Percentiles rank a stretch among this genome's conserved stretches.
Evolutionary conservation across 1,284 basidiomycete species (phyloP).

Genomic region (Ceratobasidium sp.): DNA sequence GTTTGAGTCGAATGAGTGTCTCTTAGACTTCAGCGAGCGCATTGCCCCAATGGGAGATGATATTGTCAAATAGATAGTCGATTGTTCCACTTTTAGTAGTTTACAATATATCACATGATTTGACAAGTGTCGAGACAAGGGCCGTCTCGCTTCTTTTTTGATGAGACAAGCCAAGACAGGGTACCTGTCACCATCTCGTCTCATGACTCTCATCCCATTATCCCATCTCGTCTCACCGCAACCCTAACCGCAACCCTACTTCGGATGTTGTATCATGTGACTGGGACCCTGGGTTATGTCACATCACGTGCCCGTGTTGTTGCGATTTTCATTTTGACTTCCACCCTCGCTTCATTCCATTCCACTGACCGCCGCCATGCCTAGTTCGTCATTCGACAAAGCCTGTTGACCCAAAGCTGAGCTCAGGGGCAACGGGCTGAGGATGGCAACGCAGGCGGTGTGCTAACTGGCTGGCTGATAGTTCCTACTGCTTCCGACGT

Average conservation of each 20-base stretch:
- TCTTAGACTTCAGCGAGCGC: background rate
- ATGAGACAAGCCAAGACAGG: background rate
- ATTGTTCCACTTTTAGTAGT: slow-evolving; percentile 1
- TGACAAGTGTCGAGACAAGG: background rate
- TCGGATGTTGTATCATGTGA: too few relatives aligned
- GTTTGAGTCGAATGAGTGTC: background rate
- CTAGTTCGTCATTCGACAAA: too few relatives aligned
- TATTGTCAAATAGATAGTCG: background rate
- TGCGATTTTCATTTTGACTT: too few relatives aligned
- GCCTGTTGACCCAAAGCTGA: too few relatives aligned
- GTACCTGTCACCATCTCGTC: slow-evolving; percentile 19
- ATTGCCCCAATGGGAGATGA: background rate
- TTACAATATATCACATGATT: background rate
- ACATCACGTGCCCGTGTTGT: too few relatives aligned
- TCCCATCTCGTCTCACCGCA: slow-evolving; percentile 24
- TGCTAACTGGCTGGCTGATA: too few relatives aligned
- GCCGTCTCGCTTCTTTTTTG: background rate
- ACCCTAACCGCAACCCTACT: background rate
- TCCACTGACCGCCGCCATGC: too few relatives aligned
- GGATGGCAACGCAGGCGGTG: too few relatives aligned
- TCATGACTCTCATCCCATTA: too few relatives aligned
- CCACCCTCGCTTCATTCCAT: too few relatives aligned
- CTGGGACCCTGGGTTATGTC: background rate
- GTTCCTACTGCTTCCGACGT: too few relatives aligned
- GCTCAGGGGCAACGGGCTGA: too few relatives aligned